Conservation (phyloP, 2,329 filamentous ascomycete species). For the Sarocladium kiliense region DNA sequence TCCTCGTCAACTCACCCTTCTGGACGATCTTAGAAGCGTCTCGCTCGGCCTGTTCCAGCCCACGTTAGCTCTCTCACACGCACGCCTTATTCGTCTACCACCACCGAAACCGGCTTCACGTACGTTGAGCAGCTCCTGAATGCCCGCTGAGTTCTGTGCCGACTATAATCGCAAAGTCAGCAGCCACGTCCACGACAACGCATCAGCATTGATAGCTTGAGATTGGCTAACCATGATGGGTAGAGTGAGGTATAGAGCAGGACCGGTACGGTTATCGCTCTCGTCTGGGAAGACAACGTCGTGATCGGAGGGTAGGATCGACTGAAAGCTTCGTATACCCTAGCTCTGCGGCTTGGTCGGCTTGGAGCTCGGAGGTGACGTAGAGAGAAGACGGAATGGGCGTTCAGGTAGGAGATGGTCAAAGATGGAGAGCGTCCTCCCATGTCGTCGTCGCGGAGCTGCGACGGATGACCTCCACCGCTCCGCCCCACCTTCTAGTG, state of each 20-base stretch:
- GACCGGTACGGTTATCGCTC: background rate
- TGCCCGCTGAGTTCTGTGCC: slow-evolving; percentile 96
- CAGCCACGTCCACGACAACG: background rate
- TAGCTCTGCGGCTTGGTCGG: background rate
- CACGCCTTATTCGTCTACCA: background rate
- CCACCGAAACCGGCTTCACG: slow-evolving; percentile 25
- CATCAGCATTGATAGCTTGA: background rate
- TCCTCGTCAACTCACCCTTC: slow-evolving; percentile 60
- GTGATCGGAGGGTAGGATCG: background rate
- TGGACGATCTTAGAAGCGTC: slow-evolving; percentile 99
- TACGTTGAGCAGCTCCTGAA: slow-evolving; percentile 98
- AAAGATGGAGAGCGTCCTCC: background rate
- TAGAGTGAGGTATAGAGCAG: slow-evolving; percentile 2
- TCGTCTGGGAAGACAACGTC: background rate
- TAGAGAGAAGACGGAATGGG: background rate
- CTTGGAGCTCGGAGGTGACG: background rate
- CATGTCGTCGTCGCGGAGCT: slow-evolving; percentile 2
- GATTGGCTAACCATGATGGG: slow-evolving; percentile 4
- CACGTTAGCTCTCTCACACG: background rate
- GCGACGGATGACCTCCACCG: slow-evolving; percentile 2
- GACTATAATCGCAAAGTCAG: slow-evolving; percentile 51
- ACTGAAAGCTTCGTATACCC: background rate
- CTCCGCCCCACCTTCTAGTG: background rate
- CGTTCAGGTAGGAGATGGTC: background rate
- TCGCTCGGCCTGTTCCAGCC: slow-evolving; percentile 70